Conservation (phyloP, 169 alveolate species). For the Cryptosporidium parvum region DNA sequence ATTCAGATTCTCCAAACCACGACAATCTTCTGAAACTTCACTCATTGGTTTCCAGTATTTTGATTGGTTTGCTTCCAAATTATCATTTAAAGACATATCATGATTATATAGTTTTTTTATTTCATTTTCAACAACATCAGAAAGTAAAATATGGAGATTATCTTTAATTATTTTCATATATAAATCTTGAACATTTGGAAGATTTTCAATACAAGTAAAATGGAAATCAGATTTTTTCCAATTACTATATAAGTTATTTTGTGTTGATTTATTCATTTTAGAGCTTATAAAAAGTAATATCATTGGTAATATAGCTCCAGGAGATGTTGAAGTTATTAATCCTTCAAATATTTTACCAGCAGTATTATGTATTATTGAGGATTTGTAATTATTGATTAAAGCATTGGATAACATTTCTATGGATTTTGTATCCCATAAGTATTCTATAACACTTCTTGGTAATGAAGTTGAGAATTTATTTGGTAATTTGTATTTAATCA, state of each 20-base stretch:
- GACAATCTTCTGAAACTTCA: background rate
- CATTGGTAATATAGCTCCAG: slow-evolving; percentile 57
- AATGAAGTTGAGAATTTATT: slow-evolving; percentile 33
- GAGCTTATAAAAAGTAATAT: slow-evolving; percentile 51
- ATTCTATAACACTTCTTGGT: slow-evolving; percentile 58
- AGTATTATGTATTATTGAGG: slow-evolving; percentile 10
- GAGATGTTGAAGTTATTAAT: slow-evolving; percentile 52
- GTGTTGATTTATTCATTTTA: slow-evolving; percentile 28
- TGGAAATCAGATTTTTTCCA: slow-evolving; percentile 68
- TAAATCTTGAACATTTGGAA: slow-evolving; percentile 62
- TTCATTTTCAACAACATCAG: slow-evolving; percentile 62
- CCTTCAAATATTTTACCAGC: slow-evolving; percentile 53
- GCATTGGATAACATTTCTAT: slow-evolving; percentile 46
- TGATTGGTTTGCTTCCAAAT: background rate
- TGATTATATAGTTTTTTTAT: slow-evolving; percentile 26
- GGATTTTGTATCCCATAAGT: slow-evolving; percentile 65
- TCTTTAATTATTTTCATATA: slow-evolving; percentile 44
- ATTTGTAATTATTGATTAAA: slow-evolving; percentile 20
- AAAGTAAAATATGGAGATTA: slow-evolving; percentile 29
- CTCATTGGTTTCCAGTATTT: slow-evolving; percentile 68
- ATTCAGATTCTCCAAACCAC: background rate
- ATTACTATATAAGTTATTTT: slow-evolving; percentile 19
- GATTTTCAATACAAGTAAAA: slow-evolving; percentile 67
- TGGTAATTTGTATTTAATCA: background rate
- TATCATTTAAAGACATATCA: background rate